A percentile compares a stretch with the other conserved stretches of the same genome.
These are phyloP conservation scores for Leavenworthia alabamica DNA, from an alignment of 345 rosid species.

Conservation along the genomic window DNA sequence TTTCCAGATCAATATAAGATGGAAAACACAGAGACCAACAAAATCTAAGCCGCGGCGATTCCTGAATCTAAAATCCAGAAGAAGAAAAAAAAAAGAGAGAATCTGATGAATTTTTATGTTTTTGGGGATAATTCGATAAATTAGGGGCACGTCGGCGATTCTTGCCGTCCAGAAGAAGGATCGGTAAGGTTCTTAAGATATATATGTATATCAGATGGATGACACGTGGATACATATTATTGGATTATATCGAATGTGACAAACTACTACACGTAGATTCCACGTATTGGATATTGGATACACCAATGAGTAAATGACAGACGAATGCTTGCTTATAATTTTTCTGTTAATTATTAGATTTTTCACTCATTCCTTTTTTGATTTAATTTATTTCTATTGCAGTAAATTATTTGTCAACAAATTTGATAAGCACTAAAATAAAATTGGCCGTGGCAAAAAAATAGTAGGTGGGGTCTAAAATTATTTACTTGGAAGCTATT, in stretches of 20 bases:
- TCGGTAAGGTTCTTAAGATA: background rate
- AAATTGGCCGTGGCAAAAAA: background rate
- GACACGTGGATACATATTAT: constrained; percentile 1
- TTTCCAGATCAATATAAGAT: background rate
- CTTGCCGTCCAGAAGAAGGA: constrained; percentile 32
- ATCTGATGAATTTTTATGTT: background rate
- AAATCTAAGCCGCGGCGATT: background rate
- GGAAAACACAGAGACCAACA: constrained; percentile 19
- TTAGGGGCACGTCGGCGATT: constrained; percentile 36
- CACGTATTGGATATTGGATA: background rate
- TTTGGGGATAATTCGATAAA: constrained; percentile 12
- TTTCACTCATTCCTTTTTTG: background rate
- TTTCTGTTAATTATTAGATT: background rate
- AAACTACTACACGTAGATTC: background rate
- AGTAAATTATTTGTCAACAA: background rate
- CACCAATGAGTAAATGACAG: constrained; percentile 21
- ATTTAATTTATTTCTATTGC: too few relatives aligned
- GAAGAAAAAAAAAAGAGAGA: background rate
- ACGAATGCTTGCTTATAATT: background rate
- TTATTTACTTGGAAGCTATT: background rate
- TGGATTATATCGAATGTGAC: background rate
- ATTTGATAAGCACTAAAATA: background rate
- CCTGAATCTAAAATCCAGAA: background rate
- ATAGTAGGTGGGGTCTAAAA: too few relatives aligned
- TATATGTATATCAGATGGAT: background rate